Evolutionary conservation across 768 basidiomycete species (phyloP), one percentile per base, ranked within the genome.

Genomic region (Mycena albidolilacea): DNA sequence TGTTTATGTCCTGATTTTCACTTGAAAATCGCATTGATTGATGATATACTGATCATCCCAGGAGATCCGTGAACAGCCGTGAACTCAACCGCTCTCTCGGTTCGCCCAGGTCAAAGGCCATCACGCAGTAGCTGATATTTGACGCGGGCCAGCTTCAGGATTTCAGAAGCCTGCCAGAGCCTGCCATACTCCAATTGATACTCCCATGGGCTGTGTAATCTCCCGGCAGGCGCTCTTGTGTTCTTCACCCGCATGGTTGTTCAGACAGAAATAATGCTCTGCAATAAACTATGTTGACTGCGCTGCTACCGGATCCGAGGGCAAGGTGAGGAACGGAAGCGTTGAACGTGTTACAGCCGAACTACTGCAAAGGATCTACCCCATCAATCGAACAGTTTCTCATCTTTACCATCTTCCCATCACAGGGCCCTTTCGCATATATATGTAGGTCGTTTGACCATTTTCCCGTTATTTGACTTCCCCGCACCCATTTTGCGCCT

Each of bases 91-190:
- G 41, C 41, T 43, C 41, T 43, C 14, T 43, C 41, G 41, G 41
- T 43, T 14, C 14, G 41, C 41, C 41, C 10, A 43, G 2, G 5
- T 9, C 41, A 9, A 14, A 43, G n/a, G 8, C n/a, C 61, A 63
- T 63, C 61, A 63, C 61, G 61, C 30, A 62, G 60, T 62, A 44
- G 6, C n/a, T 63, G 61, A 63, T 19, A 30, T 37, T 48, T 48
- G 60, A 62, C 43, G 41, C 60, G 50, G 7, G 50, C n/a, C 50
- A 52, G 7, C 50, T 52, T 48, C 17, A 14, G 12, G 46, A 52
- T n/a, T 52, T 21, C 7, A 14, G 41, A 43, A 61, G 41, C 12
- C 43, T 44, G 41, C n/a, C 11, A 17, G 41, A 1, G 2, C 21
- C 9, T 38, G n/a, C 11, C 39, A 41, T 7, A 12, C 8, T 44